Conservation (phyloP, 192 early-diverging fungal genomes). For the Podochytrium sp. region DNA sequence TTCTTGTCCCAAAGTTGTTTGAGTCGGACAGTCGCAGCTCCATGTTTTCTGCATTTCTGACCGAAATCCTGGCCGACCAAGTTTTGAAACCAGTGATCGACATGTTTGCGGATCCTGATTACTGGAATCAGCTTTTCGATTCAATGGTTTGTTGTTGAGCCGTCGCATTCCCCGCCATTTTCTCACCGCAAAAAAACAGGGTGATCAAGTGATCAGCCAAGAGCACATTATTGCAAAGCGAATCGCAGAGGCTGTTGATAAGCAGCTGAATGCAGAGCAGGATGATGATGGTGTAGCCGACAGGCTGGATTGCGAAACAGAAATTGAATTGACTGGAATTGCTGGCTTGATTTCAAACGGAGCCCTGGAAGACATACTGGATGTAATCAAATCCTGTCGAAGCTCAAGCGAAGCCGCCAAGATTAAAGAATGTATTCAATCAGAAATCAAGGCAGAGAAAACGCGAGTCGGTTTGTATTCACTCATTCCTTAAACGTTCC, state of each 20-base stretch:
- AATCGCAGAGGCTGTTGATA: slow-evolving; percentile 23
- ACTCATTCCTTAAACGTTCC: background rate
- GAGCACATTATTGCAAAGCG: slow-evolving; percentile 23
- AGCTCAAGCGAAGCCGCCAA: background rate
- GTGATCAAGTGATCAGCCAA: slow-evolving; percentile 20
- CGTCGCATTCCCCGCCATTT: too few species aligned
- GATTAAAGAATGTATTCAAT: slow-evolving; percentile 1
- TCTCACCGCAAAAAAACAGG: slow-evolving; percentile 1
- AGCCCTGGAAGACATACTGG: background rate
- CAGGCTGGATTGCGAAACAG: background rate
- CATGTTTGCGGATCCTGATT: slow-evolving; percentile 81
- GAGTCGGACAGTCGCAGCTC: slow-evolving; percentile 59
- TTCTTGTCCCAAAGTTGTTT: slow-evolving; percentile 66
- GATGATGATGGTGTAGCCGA: background rate
- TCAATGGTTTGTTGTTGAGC: slow-evolving; percentile 28
- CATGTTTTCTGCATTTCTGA: slow-evolving; percentile 64
- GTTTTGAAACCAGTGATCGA: slow-evolving; percentile 72
- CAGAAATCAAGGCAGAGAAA: slow-evolving; percentile 16
- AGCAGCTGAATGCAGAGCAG: slow-evolving; percentile 10
- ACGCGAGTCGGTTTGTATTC: slow-evolving; percentile 1
- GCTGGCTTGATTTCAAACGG: background rate
- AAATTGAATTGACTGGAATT: background rate
- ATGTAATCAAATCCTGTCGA: background rate
- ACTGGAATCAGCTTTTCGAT: slow-evolving; percentile 82
- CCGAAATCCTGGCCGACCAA: slow-evolving; percentile 75